A percentile compares a stretch with the other conserved stretches of the same genome.
Evolutionary conservation across 208 protist genomes (phyloP).

Genomic region (Blastocrithidia nonstop): DNA sequence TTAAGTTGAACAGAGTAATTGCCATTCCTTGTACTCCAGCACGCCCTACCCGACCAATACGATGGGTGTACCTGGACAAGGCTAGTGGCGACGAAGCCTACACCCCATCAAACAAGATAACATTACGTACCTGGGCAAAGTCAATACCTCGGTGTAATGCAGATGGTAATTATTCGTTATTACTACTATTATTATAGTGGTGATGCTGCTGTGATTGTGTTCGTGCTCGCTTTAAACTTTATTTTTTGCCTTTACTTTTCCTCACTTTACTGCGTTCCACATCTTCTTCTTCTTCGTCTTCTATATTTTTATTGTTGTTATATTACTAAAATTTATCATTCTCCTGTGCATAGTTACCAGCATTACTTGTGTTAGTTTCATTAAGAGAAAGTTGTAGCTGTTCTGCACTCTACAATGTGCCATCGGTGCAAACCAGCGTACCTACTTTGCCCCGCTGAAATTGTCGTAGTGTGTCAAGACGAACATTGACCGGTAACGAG

Average conservation of each 20-base stretch:
- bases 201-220: too few relatives aligned
- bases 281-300: not conserved
- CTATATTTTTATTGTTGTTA: not conserved
- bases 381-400: conserved; percentile 36
- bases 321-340: not conserved
- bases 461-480: conserved; percentile 85
- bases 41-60: conserved; percentile 89
- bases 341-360: not conserved
- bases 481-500: conserved; percentile 91
- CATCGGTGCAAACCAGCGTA: conserved; percentile 94
- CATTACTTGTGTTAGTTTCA: conserved; percentile 2
- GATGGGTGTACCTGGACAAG: conserved; percentile 90
- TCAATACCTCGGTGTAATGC: conserved; percentile 92
- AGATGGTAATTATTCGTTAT: conserved; percentile 13
- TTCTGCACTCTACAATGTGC: conserved; percentile 66
- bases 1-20: conserved; percentile 74
- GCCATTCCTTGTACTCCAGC: conserved; percentile 78
- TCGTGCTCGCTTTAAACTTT: too few relatives aligned
- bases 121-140: conserved; percentile 90
- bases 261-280: not conserved
- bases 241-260: not conserved
- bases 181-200: conserved; percentile 1
- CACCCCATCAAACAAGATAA: conserved; percentile 96
- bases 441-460: conserved; percentile 92
- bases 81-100: conserved; percentile 47